Base-by-base conservation (phyloP, 176 grass and related monocot genomes). In the Cocos nucifera region DNA sequence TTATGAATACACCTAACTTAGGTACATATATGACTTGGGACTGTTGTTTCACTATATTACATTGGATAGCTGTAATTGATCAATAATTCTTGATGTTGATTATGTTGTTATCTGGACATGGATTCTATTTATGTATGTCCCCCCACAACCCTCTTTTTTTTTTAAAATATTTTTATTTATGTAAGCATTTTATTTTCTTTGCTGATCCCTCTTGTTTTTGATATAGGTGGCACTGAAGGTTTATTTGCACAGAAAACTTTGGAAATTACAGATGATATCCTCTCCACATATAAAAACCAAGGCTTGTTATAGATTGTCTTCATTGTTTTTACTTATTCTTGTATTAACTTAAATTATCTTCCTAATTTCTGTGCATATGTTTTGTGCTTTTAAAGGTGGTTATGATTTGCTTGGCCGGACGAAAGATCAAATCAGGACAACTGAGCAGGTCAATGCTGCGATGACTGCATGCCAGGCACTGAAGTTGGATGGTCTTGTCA, bases 371-470 rank as follows among this genome's bases (percentile, higher is more conserved):
- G 68, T 27, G 58, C 50, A 7, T 61, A 19, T 50, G 21, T 4
- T 64, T 20, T 49, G 14, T 71, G 19, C 49, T 57, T 61, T 15
- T 21, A 48, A 50, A 82, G 79, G 93, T 77, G 93, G 93, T 57
- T 98, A 98, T 81, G 93, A 98, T 73, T 80, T 98, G 76, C 93
- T 98, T 81, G 93, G 93, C 28, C 76, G 93, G 57, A 98, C 93
- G 54, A 85, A 85, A 77, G 93, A 98, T 92, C 93, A 98, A 74
- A 88, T 98, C 65, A 92, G 93, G 74, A 88, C 93, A 64, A 88
- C 62, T 5, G 93, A 98, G 81, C 93, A 98, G 55, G 93, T 98
- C 23, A 92, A 98, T 51, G 87, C 87, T 63, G 76, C 93, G 23
- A 88, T 83, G 81, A 67, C 79, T 75, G 85, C 76, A 74, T 92